Evolutionary conservation across 2,329 filamentous ascomycete genomes (phyloP).

Genomic region (Tolypocladium album): DNA sequence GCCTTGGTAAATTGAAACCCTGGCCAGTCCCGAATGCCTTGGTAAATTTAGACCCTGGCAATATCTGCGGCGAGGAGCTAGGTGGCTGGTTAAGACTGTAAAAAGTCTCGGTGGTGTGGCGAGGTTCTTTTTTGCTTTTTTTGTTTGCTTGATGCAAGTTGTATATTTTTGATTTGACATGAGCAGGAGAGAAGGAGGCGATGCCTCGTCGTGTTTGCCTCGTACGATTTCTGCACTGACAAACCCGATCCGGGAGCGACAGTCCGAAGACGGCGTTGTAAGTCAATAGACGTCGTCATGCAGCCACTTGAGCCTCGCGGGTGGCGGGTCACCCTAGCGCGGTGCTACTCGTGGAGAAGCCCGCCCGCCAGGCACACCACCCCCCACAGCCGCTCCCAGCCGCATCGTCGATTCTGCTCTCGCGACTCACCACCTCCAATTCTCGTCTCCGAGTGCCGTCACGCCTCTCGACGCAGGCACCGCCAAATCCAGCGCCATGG

Average conservation of each 20-base stretch:
- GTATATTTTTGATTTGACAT: too few relatives aligned
- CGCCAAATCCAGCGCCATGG: conserved; percentile 19
- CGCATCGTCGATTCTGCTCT: neutral
- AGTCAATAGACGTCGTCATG: neutral
- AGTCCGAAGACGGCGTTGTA: neutral
- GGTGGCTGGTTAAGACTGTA: too few relatives aligned
- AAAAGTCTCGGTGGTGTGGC: too few relatives aligned
- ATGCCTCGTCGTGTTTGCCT: neutral
- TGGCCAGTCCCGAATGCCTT: too few relatives aligned
- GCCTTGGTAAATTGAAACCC: too few relatives aligned
- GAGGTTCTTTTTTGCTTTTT: too few relatives aligned
- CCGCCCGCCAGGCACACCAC: neutral
- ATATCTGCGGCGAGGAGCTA: too few relatives aligned
- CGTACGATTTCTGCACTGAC: neutral
- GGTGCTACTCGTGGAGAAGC: neutral
- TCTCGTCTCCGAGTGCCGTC: neutral
- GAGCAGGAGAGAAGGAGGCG: too few relatives aligned
- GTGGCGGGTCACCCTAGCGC: neutral
- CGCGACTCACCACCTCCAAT: neutral
- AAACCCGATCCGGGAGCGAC: neutral
- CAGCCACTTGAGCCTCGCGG: neutral
- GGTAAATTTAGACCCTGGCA: too few relatives aligned
- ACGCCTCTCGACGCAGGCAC: neutral
- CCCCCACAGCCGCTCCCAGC: neutral
- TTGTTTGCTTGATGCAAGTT: too few relatives aligned